Conservation (phyloP, 257 asterid genomes). For the Salvia splendens region DNA sequence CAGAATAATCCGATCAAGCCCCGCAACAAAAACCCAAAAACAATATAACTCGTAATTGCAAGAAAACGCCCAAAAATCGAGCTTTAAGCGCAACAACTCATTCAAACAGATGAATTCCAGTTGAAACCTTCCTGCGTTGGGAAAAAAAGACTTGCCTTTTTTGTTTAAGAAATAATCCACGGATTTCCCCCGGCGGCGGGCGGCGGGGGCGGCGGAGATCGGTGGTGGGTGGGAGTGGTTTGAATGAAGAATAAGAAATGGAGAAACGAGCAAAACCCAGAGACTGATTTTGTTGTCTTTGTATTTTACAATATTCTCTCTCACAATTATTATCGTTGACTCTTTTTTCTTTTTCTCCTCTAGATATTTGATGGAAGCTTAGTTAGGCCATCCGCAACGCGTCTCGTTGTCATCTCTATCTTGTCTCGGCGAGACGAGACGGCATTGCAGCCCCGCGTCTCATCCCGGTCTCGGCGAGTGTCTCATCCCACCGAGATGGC, state of each 20-base stretch:
- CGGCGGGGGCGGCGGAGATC: conserved; percentile 42
- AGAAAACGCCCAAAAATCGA: conserved; percentile 23
- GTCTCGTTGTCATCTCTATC: no score
- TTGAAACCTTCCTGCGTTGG: background rate
- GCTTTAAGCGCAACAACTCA: conserved; percentile 21
- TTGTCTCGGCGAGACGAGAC: no score
- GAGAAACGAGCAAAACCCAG: conserved; percentile 31
- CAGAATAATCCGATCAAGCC: conserved; percentile 37
- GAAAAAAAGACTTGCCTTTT: conserved; percentile 36
- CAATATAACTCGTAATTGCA: conserved; percentile 12
- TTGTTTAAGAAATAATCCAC: background rate
- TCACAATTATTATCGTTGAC: conserved; percentile 22
- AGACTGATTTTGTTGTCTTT: conserved; percentile 31
- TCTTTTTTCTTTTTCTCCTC: conserved; percentile 4
- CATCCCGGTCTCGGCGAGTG: no score
- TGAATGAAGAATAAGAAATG: conserved; percentile 33
- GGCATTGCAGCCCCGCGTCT: no score
- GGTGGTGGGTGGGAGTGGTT: conserved; percentile 43
- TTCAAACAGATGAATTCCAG: conserved; percentile 19
- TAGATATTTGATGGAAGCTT: background rate
- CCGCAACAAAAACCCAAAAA: conserved; percentile 9
- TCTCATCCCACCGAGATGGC: no score
- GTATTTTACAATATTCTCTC: conserved; percentile 23
- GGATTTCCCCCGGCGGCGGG: conserved; percentile 30
- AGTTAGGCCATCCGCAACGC: no score